Base-by-base conservation (phyloP, 768 basidiomycete species). In the Tephrocybe rancida region DNA sequence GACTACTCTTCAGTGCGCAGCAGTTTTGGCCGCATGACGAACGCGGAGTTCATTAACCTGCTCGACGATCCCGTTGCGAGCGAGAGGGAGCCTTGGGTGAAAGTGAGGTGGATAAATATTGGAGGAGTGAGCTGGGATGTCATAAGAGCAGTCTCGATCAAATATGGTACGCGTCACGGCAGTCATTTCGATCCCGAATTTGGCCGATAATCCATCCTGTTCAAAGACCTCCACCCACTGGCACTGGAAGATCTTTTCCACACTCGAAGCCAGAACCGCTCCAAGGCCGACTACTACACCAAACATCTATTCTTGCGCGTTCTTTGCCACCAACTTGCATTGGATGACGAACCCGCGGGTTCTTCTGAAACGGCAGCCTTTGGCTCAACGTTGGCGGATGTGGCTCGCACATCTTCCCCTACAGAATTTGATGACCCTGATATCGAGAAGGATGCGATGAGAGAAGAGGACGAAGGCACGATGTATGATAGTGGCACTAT, bases 31-130 rank as follows among this genome's bases (percentile, higher is more conserved):
- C 73, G 73, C 51, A 84, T 87, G 81, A 77, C 75, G 47, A 88
- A 89, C 59, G 64, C 59, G 24, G 82, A 82, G 58, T 87, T 90
- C 66, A 67, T 86, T n/a, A 67, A 77, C 8, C 68, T 86, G 52
- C 73, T 90, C 69, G 61, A 72, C 16, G 72, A 79, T 54, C 63
- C 65, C 13, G 65, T 56, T 6, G 78, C 79, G 5, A 76, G 79
- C 53, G 67, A 70, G 51, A 73, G 75, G 50, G 81, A 84, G 56
- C 68, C 79, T 3, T 87, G 85, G 85, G 81, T 80, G 24, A 86
- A 81, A 62, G 88, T 87, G 16, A 71, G 88, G 47, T 90, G 87
- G 87, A 88, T 89, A 48, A 86, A 87, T 58, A 77, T 89, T 56
- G 83, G 80, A 21, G 88, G 88, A 5, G 61, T 81, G 56, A 79